These are phyloP conservation scores for Batkoa obscura DNA, from an alignment of 371 early-diverging fungal species.

Conservation along the genomic window DNA sequence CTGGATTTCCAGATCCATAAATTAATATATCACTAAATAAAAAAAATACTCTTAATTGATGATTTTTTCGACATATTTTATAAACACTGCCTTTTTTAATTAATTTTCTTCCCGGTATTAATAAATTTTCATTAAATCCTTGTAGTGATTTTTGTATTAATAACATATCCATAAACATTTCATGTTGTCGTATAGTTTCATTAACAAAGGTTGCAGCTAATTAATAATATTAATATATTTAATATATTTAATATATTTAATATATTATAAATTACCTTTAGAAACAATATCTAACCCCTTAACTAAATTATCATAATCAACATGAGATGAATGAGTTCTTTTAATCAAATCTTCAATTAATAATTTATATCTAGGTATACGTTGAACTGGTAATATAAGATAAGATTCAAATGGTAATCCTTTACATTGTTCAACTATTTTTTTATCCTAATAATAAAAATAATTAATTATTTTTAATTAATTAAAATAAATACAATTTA, in stretches of 20 bases:
- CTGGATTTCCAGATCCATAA: slow-evolving; percentile 24
- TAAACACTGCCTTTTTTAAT: slow-evolving; percentile 33
- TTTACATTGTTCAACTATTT: slow-evolving; percentile 22
- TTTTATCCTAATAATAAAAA: slow-evolving; percentile 11
- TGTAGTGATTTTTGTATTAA: slow-evolving; percentile 36
- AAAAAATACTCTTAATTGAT: slow-evolving; percentile 39
- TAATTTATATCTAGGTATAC: slow-evolving; percentile 59
- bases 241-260: too few species aligned
- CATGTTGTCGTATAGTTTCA: slow-evolving; percentile 51
- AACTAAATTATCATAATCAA: slow-evolving; percentile 31
- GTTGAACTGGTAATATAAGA: slow-evolving; percentile 64
- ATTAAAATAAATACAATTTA: too few species aligned
- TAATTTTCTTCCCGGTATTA: slow-evolving; percentile 41
- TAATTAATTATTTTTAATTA: too few species aligned
- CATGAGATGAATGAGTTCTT: slow-evolving; percentile 34
- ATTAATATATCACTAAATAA: slow-evolving; percentile 52
- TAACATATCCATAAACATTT: slow-evolving; percentile 41
- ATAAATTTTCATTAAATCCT: slow-evolving; percentile 27
- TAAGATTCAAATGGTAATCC: slow-evolving; percentile 50
- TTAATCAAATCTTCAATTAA: slow-evolving; percentile 45
- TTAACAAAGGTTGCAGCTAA: slow-evolving; percentile 49
- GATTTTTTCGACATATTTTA: slow-evolving; percentile 43
- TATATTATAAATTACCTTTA: too few species aligned
- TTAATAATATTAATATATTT: too few species aligned
- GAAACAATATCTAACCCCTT: slow-evolving; percentile 34